These are phyloP conservation scores for Pulicaria dysenterica DNA, from an alignment of 129 eudicot species.

Conservation along the genomic window DNA sequence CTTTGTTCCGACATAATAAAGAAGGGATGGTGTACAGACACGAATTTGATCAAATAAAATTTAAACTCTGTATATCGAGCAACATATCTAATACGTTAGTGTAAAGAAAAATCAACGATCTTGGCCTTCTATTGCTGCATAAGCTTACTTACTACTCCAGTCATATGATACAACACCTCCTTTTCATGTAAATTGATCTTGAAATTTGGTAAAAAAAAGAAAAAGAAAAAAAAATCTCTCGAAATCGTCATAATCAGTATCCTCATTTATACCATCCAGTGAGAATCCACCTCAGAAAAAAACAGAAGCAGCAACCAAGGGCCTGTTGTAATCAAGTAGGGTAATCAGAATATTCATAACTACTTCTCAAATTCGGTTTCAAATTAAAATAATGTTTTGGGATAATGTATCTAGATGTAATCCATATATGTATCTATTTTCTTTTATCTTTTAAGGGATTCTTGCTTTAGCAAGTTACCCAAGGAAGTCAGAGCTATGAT, in stretches of 20 bases:
- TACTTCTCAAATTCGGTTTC: constrained; percentile 1
- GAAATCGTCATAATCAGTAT: background rate
- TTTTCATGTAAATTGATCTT: background rate
- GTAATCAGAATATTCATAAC: background rate
- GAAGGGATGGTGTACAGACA: constrained; percentile 15
- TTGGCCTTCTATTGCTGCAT: background rate
- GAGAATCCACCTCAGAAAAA: constrained; percentile 85
- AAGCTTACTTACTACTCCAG: constrained; percentile 15
- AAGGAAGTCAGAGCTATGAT: too few relatives aligned
- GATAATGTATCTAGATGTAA: too few relatives aligned
- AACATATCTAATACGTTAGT: constrained; percentile 12
- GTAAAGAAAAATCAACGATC: constrained; percentile 21
- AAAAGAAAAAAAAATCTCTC: constrained; percentile 13
- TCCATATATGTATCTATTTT: too few relatives aligned
- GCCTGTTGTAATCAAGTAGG: constrained; percentile 49
- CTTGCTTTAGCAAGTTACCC: too few relatives aligned
- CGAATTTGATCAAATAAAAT: constrained; percentile 8
- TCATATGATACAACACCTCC: constrained; percentile 31
- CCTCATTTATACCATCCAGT: constrained; percentile 95
- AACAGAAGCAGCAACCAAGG: constrained; percentile 83
- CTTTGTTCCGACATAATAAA: constrained; percentile 2
- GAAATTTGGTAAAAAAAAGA: too few relatives aligned
- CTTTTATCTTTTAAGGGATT: too few relatives aligned
- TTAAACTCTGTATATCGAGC: constrained; percentile 1
- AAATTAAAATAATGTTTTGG: background rate